Evolutionary conservation across 139 green algal species (phyloP).

Genomic region (Haematococcus lacustris): DNA sequence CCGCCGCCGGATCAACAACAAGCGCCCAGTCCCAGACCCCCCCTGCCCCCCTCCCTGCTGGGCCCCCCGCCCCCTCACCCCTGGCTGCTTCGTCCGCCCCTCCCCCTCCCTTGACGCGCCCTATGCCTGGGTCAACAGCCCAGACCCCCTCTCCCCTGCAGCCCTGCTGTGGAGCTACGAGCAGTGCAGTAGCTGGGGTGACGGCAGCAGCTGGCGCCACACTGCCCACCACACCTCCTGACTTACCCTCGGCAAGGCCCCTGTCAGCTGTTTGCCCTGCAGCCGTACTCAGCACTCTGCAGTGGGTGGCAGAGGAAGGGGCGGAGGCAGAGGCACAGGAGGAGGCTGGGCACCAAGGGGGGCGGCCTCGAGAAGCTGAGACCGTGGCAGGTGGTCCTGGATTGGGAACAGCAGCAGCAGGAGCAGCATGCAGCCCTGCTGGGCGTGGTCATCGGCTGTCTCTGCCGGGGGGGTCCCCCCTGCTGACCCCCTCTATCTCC

Average conservation of each 20-base stretch:
- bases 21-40: not conserved
- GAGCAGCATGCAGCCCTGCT: not conserved
- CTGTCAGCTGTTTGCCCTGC: no score
- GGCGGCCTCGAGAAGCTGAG: not conserved
- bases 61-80: not conserved
- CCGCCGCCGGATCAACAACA: not conserved
- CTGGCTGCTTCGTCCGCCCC: no score
- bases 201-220: no score
- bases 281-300: no score
- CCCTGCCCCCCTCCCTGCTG: no score
- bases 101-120: no score
- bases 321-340: not conserved
- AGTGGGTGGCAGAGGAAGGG: not conserved
- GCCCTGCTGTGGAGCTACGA: no score
- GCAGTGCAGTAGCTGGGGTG: no score
- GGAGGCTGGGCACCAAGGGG: not conserved
- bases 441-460: not conserved
- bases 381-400: not conserved
- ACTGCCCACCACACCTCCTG: no score
- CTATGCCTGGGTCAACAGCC: no score
- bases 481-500: not conserved
- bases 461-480: not conserved
- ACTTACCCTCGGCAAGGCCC: no score
- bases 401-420: not conserved
- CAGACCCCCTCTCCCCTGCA: no score